These are phyloP conservation scores for Mikania micrantha DNA, from an alignment of 129 eudicot species.

Conservation along the genomic window DNA sequence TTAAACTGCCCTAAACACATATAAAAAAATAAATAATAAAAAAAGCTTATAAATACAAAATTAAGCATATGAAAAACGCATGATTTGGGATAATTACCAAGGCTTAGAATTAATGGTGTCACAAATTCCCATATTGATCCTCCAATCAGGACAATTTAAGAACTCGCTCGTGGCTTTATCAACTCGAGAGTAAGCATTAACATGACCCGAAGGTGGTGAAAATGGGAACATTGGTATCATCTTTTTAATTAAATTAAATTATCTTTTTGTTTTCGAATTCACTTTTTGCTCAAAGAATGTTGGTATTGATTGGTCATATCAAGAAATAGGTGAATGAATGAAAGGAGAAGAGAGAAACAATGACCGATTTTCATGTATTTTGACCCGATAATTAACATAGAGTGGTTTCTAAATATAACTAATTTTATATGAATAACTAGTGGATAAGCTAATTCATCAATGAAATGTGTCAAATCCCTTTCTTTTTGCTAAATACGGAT, in stretches of 20 bases:
- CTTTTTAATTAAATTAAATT: conserved; percentile 1
- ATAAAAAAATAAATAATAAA: neutral
- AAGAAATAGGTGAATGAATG: conserved; percentile 10
- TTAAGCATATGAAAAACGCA: neutral
- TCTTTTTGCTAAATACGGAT: too few relatives aligned
- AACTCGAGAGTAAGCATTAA: conserved; percentile 59
- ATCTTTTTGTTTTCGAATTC: neutral
- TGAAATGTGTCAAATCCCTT: too few relatives aligned
- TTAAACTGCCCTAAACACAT: too few relatives aligned
- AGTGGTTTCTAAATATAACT: neutral
- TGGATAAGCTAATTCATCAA: too few relatives aligned
- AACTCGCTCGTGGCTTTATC: conserved; percentile 97
- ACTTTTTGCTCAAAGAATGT: neutral
- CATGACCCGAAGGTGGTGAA: conserved; percentile 42
- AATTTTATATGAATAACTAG: neutral
- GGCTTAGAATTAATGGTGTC: conserved; percentile 70
- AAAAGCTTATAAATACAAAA: neutral
- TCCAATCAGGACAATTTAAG: conserved; percentile 86
- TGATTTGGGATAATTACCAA: conserved; percentile 33
- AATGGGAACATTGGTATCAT: conserved; percentile 36
- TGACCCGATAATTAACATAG: conserved; percentile 4
- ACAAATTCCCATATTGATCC: conserved; percentile 71
- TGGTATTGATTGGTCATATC: conserved; percentile 11
- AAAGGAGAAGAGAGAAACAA: conserved; percentile 16
- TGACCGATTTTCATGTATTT: conserved; percentile 8